A percentile compares a stretch with the other conserved stretches of the same genome.
phyloP scores from a whole-genome alignment of 2,329 filamentous ascomycete species.

The Phialemoniopsis sp. region DNA sequence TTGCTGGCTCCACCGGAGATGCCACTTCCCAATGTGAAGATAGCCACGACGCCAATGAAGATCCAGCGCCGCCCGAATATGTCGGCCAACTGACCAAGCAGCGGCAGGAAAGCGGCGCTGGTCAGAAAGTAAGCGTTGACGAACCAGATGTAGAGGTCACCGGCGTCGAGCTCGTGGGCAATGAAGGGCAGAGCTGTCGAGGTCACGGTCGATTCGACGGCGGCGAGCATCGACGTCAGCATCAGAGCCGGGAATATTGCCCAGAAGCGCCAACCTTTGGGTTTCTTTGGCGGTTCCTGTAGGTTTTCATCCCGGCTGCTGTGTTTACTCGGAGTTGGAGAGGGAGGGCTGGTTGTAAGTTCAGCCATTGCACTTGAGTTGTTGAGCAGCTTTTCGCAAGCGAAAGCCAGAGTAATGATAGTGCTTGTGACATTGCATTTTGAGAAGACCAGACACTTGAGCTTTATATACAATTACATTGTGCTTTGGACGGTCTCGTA shows the following conservation, averaged over 20 bases:
- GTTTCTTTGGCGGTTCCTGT: too few species aligned
- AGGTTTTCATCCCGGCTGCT: too few species aligned
- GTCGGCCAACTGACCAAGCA: conserved; percentile 17
- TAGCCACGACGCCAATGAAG: conserved; percentile 5
- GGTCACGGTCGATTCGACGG: background rate
- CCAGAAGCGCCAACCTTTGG: conserved; percentile 2
- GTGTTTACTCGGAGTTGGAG: too few species aligned
- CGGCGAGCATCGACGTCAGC: background rate
- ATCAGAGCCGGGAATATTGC: background rate
- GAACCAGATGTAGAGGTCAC: conserved; percentile 1
- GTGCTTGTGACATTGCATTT: too few species aligned
- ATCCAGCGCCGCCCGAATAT: conserved; percentile 16
- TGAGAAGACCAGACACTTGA: too few species aligned
- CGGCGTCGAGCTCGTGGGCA: background rate
- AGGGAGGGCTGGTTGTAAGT: too few species aligned
- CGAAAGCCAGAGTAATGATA: too few species aligned
- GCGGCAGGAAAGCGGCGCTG: conserved; percentile 10
- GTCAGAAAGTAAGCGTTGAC: conserved; percentile 2
- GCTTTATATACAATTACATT: too few species aligned
- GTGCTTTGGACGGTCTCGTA: too few species aligned
- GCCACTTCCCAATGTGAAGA: conserved; percentile 4
- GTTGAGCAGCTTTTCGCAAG: too few species aligned
- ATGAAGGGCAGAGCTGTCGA: conserved; percentile 1
- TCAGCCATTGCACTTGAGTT: too few species aligned
- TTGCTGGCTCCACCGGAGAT: conserved; percentile 11